A percentile compares a stretch with the other conserved stretches of the same genome.
Evolutionary conservation across 148 eudicot genomes (phyloP).

Genomic region (Rhododendron molle): DNA sequence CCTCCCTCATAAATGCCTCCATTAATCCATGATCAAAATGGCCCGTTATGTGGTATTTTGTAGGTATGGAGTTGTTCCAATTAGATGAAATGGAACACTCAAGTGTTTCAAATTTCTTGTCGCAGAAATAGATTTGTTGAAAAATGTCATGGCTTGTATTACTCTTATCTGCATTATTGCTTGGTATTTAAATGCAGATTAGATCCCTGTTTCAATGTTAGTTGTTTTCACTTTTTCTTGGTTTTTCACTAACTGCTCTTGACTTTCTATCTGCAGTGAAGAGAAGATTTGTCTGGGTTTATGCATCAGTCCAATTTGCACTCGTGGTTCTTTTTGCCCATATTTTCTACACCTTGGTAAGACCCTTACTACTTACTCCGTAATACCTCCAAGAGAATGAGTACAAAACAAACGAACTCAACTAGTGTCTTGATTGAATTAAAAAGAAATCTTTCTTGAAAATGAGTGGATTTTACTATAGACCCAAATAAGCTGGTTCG

Average conservation of each 20-base stretch:
- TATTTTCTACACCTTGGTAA: slow-evolving; percentile 74
- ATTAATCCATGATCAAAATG: neutral
- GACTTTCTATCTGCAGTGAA: slow-evolving; percentile 40
- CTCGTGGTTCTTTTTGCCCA: slow-evolving; percentile 85
- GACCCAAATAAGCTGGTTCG: neutral
- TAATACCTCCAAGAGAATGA: neutral
- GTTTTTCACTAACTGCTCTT: neutral
- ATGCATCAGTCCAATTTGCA: slow-evolving; percentile 61
- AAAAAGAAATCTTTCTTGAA: neutral
- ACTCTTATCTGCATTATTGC: neutral
- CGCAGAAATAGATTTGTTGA: neutral
- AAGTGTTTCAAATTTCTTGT: neutral
- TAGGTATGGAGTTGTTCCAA: neutral
- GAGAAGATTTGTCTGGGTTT: slow-evolving; percentile 72
- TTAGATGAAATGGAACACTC: neutral
- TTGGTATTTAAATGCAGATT: neutral
- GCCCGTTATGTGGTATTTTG: neutral
- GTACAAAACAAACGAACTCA: neutral
- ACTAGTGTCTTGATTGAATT: neutral
- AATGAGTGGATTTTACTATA: neutral
- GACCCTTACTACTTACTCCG: neutral
- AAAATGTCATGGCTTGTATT: neutral
- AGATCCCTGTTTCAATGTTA: neutral
- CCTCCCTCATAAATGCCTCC: neutral
- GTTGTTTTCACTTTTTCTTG: neutral